These are phyloP conservation scores for Cryptosporidium canis DNA, from an alignment of 169 alveolate species.

Conservation along the genomic window DNA sequence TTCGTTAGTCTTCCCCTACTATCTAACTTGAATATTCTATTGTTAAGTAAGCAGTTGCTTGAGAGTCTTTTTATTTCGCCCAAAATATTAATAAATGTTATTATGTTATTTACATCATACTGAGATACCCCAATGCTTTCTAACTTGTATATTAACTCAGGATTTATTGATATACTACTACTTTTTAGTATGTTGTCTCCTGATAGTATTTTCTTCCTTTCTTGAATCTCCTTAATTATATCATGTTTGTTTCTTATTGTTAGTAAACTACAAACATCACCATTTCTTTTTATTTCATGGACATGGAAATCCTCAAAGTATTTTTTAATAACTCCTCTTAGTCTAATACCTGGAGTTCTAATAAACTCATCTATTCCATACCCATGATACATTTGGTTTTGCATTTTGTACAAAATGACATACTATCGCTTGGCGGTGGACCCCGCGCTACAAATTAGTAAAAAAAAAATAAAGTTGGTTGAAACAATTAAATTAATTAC, in stretches of 20 bases:
- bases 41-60: neutral
- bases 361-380: constrained; percentile 49
- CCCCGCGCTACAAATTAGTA: neutral
- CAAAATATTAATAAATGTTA: constrained; percentile 14
- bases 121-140: neutral
- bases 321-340: constrained; percentile 74
- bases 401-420: neutral
- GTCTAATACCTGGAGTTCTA: neutral
- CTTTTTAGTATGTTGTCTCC: constrained; percentile 13
- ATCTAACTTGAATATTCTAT: constrained; percentile 24
- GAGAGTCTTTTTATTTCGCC: constrained; percentile 52
- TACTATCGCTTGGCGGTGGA: neutral
- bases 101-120: neutral
- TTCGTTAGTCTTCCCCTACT: constrained; percentile 11
- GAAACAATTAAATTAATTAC: neutral
- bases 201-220: constrained; percentile 20
- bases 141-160: neutral
- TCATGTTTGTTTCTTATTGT: constrained; percentile 69
- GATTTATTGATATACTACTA: neutral
- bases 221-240: constrained; percentile 43
- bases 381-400: neutral
- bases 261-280: constrained; percentile 64
- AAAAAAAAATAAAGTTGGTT: neutral
- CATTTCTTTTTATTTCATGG: constrained; percentile 74
- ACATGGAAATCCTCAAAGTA: constrained; percentile 80